phyloP scores from a whole-genome alignment of 306 rosid genomes.

The Pachyrhizus erosus region DNA sequence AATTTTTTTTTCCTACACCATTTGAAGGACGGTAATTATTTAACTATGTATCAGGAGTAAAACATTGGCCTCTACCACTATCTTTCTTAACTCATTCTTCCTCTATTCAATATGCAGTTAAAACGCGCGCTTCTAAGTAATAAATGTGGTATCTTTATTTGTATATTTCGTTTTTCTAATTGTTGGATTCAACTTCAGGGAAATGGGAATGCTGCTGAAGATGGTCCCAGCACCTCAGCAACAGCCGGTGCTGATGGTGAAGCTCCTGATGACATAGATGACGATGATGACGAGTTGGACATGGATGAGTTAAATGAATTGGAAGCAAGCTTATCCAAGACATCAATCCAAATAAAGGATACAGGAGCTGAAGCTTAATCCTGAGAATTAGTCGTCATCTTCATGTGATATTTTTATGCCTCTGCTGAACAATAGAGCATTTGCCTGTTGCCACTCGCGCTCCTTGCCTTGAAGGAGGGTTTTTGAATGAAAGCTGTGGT shows the following conservation, averaged over 20 bases:
- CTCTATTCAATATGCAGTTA: constrained; percentile 1
- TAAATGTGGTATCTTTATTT: background rate
- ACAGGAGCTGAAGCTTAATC: constrained; percentile 57
- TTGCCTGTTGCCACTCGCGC: constrained; percentile 36
- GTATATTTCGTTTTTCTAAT: background rate
- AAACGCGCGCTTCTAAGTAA: background rate
- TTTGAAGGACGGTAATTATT: no score
- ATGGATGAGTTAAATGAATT: constrained; percentile 56
- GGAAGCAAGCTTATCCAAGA: constrained; percentile 77
- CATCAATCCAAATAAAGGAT: constrained; percentile 72
- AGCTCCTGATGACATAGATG: constrained; percentile 43
- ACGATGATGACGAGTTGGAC: constrained; percentile 66
- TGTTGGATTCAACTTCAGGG: constrained; percentile 37
- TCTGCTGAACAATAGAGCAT: constrained; percentile 24
- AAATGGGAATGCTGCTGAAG: constrained; percentile 29
- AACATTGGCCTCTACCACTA: background rate
- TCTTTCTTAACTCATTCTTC: constrained; percentile 4
- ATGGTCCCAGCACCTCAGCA: constrained; percentile 59
- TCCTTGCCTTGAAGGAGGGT: constrained; percentile 37
- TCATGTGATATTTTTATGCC: constrained; percentile 27
- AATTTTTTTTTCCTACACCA: background rate
- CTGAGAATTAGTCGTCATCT: constrained; percentile 29
- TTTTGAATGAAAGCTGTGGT: constrained; percentile 42
- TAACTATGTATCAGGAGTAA: background rate
- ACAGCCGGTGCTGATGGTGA: constrained; percentile 41